phyloP scores from a whole-genome alignment of 768 basidiomycete species.

The Candolleomyces efflorescens region DNA sequence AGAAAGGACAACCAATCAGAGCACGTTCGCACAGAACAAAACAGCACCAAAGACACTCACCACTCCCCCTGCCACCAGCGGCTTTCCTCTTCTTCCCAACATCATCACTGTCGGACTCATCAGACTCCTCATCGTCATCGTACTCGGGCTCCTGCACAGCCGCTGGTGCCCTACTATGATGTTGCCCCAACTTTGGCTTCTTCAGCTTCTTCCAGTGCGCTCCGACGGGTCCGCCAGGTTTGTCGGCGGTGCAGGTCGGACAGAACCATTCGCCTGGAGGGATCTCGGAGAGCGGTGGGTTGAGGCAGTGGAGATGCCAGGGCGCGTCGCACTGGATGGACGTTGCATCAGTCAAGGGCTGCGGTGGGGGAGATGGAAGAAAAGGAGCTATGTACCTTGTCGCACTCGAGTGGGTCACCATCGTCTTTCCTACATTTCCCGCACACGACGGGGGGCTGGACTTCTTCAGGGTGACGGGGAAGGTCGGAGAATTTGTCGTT shows the following conservation, averaged over 20 bases:
- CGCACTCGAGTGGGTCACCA: constrained; percentile 82
- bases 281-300: constrained; percentile 68
- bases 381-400: constrained; percentile 55
- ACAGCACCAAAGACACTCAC: constrained; percentile 4
- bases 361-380: neutral
- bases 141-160: constrained; percentile 13
- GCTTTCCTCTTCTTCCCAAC: constrained; percentile 15
- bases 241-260: constrained; percentile 53
- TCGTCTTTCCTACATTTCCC: constrained; percentile 66
- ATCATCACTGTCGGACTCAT: constrained; percentile 3
- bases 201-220: constrained; percentile 24
- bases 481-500: constrained; percentile 72
- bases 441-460: constrained; percentile 65
- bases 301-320: constrained; percentile 79
- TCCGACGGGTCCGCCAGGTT: constrained; percentile 54
- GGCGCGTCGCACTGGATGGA: constrained; percentile 75
- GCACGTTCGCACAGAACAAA: neutral
- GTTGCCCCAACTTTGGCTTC: constrained; percentile 18
- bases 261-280: constrained; percentile 96
- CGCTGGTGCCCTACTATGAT: constrained; percentile 8
- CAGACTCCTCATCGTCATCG: constrained; percentile 9
- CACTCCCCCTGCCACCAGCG: constrained; percentile 11
- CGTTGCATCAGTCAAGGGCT: neutral
- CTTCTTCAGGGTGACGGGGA: constrained; percentile 73
- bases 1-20: neutral